A percentile compares a stretch with the other conserved stretches of the same genome.
These are phyloP conservation scores for Hyaloperonospora arabidopsidis DNA, from an alignment of 352 stramenopile species.

Conservation along the genomic window DNA sequence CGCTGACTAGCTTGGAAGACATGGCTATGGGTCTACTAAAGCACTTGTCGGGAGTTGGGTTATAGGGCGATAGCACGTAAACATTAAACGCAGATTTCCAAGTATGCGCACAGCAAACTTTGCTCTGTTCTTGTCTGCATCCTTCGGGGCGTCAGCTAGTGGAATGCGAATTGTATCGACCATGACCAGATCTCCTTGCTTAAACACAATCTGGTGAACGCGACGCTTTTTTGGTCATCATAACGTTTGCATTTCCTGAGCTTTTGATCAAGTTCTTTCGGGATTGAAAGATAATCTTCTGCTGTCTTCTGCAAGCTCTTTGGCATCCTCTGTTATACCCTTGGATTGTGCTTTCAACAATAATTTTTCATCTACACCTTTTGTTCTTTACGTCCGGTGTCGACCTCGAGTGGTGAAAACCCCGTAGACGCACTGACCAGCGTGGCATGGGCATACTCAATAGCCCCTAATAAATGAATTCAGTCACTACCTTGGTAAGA, in stretches of 20 bases:
- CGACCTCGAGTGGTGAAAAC: background rate
- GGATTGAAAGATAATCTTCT: background rate
- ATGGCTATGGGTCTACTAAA: background rate
- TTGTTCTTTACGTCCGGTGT: background rate
- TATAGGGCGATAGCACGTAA: background rate
- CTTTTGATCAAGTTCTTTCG: background rate
- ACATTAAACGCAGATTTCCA: background rate
- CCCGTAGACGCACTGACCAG: background rate
- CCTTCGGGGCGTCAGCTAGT: background rate
- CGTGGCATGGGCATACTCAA: conserved; percentile 10
- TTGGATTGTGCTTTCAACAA: background rate
- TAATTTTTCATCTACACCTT: background rate
- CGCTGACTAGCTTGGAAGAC: background rate
- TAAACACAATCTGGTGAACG: background rate
- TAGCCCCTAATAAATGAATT: conserved; percentile 1
- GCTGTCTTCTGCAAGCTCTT: background rate
- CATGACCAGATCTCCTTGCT: background rate
- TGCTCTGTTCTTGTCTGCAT: background rate
- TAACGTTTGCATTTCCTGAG: background rate
- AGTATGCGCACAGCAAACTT: background rate
- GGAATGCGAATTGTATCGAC: background rate
- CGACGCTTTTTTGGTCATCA: background rate
- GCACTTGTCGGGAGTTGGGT: background rate
- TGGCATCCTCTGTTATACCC: background rate
- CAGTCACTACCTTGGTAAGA: conserved; percentile 3